Evolutionary conservation across 805 yeast genomes (phyloP), one percentile per base, ranked within the genome.

Genomic region (Saccharomycopsis selenospora): DNA sequence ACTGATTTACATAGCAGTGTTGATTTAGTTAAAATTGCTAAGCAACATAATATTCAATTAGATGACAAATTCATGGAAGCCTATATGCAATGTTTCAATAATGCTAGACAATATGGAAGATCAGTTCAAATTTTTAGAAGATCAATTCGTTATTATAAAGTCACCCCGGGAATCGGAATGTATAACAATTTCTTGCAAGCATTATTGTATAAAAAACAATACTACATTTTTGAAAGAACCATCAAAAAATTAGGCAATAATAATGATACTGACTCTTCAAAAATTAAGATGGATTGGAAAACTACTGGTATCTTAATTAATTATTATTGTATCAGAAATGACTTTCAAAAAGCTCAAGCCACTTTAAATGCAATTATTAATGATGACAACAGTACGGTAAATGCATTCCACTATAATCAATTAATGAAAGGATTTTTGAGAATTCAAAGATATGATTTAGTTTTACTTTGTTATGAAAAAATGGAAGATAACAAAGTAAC

Each of bases 11-110:
- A 33, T 14, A 33, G 38, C 38, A 33, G 38, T 33, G 30, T 41
- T 24, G 18, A 41, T n/a, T n/a, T 41, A 17, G 29, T 24, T 5
- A 24, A 29, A 18, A 24, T 26, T 41, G 44, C 44, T 28, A 41
- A 17, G 14, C 11, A 41, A 17, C 38, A 14, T 14, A 17, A 33
- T 17, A 33, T 33, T 4, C 10, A 33, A 33, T 20, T 33, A 4
- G 38, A 33, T 14, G 38, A 33, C 17, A 17, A 33, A 33, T 33
- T 33, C 38, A 33, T 33, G 38, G 38, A 20, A 20, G 38, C n/a
- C 20, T 33, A 14, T 20, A 33, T 33, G 38, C n/a, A 10, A 10
- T 17, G n/a, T 33, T 33, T 33, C 38, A 33, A 33, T 20, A 33
- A 33, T 14, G n/a, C 38, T 14, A 33, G 17, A 33, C 38, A 33